Base-by-base conservation (phyloP, 2,329 filamentous ascomycete species). In the Aureobasidium uvarum region DNA sequence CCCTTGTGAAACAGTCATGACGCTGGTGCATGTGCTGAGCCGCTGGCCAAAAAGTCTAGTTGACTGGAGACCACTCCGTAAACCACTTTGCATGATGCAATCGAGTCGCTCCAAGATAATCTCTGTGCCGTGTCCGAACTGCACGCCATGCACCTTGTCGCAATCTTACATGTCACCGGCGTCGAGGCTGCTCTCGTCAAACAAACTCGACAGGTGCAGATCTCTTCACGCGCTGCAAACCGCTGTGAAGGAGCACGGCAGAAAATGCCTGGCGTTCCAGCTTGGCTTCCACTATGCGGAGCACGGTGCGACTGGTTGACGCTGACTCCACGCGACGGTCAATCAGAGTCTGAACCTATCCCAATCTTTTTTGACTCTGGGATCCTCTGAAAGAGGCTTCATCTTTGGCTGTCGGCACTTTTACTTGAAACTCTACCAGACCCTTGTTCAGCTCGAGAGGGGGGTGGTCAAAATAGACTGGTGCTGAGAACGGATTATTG, bases 101-200 rank as follows among this genome's bases (percentile, higher is more conserved):
- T 51, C 25, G 25, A 31, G 48, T n/a, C 48, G 25, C 25, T 33
- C 14, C 4, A 25, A 6, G 25, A 25, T 28, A 36, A 36, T 52
- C 28, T 38, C 18, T 54, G 50, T 54, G 31, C 50, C 50, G 50
- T 54, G 50, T 54, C 31, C 33, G 50, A 31, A 36, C 31, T 54
- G 10, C 13, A 14, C 14, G 41, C 52, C 52, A 55, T 41, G 36
- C 36, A 55, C 14, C 10, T 46, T 25, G 45, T 25, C 45, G 45
- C 45, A 46, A 46, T 46, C 25, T 16, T 23, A 10, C 48, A n/a
- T 13, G 23, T n/a, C 25, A 5, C 31, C 7, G 25, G 25, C 48
- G 25, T 51, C 46, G 43, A n/a, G 20, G 43, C 43, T 23, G 43
- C n/a, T 3, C 5, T 23, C 11, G 8, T 25, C 8, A 2, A 13